Conservation (phyloP, 1,284 basidiomycete species). For the Afroboletus lepidellus region DNA sequence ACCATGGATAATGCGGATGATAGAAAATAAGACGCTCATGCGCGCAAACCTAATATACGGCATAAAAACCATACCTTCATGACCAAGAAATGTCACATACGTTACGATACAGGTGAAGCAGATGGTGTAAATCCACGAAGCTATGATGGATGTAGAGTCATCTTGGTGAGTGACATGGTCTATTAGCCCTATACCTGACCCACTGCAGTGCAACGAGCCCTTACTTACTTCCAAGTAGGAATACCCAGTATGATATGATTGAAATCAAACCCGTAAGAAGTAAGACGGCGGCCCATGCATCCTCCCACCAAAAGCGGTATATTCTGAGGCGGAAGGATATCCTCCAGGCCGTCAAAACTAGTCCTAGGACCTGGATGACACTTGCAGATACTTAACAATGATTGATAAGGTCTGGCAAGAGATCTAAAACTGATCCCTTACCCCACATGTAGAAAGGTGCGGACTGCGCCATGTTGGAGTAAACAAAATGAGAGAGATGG, state of each 20-base stretch:
- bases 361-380: neutral
- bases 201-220: too few relatives aligned
- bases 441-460: neutral
- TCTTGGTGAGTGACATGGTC: slow-evolving; percentile 1
- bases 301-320: slow-evolving; percentile 27
- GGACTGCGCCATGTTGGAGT: neutral
- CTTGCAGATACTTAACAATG: neutral
- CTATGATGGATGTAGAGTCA: slow-evolving; percentile 3
- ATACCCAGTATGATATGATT: slow-evolving; percentile 14
- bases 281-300: slow-evolving; percentile 14
- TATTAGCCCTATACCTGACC: too few relatives aligned
- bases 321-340: slow-evolving; percentile 8
- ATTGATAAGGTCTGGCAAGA: neutral
- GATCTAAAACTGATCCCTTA: neutral
- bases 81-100: slow-evolving; percentile 1
- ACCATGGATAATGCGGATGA: slow-evolving; percentile 15
- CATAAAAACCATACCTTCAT: neutral
- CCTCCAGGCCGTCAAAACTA: neutral
- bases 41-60: slow-evolving; percentile 7
- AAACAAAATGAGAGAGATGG: neutral
- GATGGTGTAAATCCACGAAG: slow-evolving; percentile 10
- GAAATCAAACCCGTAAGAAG: slow-evolving; percentile 8
- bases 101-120: slow-evolving; percentile 10
- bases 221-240: slow-evolving; percentile 13
- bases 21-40: slow-evolving; percentile 21